These are phyloP conservation scores for Aspergillus texensis DNA, from an alignment of 2,329 filamentous ascomycete species.

Conservation along the genomic window DNA sequence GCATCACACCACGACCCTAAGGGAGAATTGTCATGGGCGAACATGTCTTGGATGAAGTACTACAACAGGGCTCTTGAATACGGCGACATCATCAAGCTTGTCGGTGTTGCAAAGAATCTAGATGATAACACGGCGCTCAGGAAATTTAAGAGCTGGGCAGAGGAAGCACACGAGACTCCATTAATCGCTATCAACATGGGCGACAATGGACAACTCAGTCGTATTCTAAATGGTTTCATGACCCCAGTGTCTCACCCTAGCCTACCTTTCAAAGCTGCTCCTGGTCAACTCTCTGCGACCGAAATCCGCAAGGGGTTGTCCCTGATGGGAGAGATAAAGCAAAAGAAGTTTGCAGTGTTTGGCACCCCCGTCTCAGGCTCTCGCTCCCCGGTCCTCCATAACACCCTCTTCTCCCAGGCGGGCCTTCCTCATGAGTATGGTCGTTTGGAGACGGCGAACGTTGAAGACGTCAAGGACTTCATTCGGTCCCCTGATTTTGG, in stretches of 20 bases:
- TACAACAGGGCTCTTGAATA: slow-evolving; percentile 90
- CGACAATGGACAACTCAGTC: slow-evolving; percentile 78
- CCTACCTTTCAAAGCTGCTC: slow-evolving; percentile 90
- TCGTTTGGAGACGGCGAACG: slow-evolving; percentile 71
- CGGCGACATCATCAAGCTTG: slow-evolving; percentile 92
- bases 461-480: slow-evolving; percentile 61
- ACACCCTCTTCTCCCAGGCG: slow-evolving; percentile 72
- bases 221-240: slow-evolving; percentile 88
- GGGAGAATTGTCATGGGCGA: slow-evolving; percentile 79
- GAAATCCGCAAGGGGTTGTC: slow-evolving; percentile 82
- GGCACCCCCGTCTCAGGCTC: slow-evolving; percentile 82
- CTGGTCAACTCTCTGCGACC: slow-evolving; percentile 85
- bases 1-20: slow-evolving; percentile 92
- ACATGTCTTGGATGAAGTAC: slow-evolving; percentile 86
- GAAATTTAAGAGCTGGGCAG: slow-evolving; percentile 77
- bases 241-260: slow-evolving; percentile 90
- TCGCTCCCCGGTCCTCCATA: slow-evolving; percentile 86
- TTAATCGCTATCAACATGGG: slow-evolving; percentile 98
- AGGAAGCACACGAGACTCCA: slow-evolving; percentile 72
- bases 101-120: slow-evolving; percentile 74
- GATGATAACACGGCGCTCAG: slow-evolving; percentile 86
- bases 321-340: slow-evolving; percentile 75
- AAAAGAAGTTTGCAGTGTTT: slow-evolving; percentile 82
- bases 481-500: slow-evolving; percentile 78
- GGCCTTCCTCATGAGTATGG: slow-evolving; percentile 86